Evolutionary conservation across 2,329 filamentous ascomycete species (phyloP).

Genomic region (Claviceps africana): DNA sequence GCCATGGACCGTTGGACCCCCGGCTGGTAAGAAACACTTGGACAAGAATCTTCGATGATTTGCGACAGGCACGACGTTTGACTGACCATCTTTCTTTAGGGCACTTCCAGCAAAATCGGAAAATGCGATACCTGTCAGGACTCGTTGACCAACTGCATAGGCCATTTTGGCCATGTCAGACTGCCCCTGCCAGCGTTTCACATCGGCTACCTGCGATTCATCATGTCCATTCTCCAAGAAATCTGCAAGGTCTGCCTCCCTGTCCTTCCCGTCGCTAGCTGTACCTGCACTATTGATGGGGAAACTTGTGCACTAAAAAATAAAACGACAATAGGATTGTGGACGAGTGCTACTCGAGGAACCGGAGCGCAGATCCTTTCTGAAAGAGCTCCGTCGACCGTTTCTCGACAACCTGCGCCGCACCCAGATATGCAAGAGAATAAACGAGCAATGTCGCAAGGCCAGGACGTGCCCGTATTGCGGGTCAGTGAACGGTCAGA

Average conservation of each 20-base stretch:
- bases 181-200: constrained; percentile 88
- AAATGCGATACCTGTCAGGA: constrained; percentile 74
- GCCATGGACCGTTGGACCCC: constrained; percentile 75
- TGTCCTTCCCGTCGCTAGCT: not conserved
- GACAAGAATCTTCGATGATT: not conserved
- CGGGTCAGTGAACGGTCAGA: constrained; percentile 70
- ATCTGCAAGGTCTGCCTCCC: constrained; percentile 59
- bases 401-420: constrained; percentile 77
- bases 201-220: constrained; percentile 88
- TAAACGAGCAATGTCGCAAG: constrained; percentile 84
- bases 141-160: constrained; percentile 70
- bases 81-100: constrained; percentile 25
- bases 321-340: constrained; percentile 36
- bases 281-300: not conserved
- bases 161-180: constrained; percentile 88
- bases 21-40: constrained; percentile 42
- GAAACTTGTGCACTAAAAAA: not conserved
- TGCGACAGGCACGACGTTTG: not conserved
- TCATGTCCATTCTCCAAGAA: constrained; percentile 80
- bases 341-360: constrained; percentile 72
- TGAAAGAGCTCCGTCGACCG: constrained; percentile 69
- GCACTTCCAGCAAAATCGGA: constrained; percentile 72
- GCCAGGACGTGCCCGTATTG: constrained; percentile 75
- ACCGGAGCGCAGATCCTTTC: constrained; percentile 57
- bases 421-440: constrained; percentile 71